phyloP scores from a whole-genome alignment of 495 filamentous ascomycete species.

The Tuber borchii region DNA sequence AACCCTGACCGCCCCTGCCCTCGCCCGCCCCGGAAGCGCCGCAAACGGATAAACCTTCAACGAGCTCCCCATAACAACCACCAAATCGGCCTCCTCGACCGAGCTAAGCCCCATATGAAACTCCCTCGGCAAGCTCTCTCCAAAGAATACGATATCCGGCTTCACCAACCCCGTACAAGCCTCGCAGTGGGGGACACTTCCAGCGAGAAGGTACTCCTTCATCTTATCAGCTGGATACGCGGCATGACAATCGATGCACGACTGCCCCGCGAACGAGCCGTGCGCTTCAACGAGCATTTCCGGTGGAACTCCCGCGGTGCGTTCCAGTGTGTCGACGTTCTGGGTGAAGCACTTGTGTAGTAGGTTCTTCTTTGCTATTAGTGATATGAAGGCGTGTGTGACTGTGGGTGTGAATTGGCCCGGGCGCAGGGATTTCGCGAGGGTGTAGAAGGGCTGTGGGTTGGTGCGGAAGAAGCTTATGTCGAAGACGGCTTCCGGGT shows the following conservation, averaged over 20 bases:
- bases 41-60: constrained; percentile 86
- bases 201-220: constrained; percentile 57
- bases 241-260: constrained; percentile 78
- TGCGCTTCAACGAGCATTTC: constrained; percentile 88
- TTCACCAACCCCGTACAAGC: constrained; percentile 79
- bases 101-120: constrained; percentile 60
- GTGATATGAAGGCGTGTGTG: constrained; percentile 69
- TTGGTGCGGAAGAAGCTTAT: constrained; percentile 77
- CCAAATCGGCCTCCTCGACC: constrained; percentile 63
- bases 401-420: constrained; percentile 84
- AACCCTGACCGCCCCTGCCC: constrained; percentile 60
- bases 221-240: constrained; percentile 66
- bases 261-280: constrained; percentile 82
- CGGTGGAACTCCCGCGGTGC: constrained; percentile 72
- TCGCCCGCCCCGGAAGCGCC: constrained; percentile 60
- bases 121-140: constrained; percentile 59
- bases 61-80: constrained; percentile 88
- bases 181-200: constrained; percentile 61
- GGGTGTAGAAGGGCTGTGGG: constrained; percentile 81
- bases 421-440: constrained; percentile 86
- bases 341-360: constrained; percentile 88
- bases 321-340: constrained; percentile 87
- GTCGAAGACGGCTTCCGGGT: constrained; percentile 74
- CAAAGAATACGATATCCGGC: constrained; percentile 96
- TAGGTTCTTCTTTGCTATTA: constrained; percentile 67